Evolutionary conservation across 805 yeast genomes (phyloP).

Genomic region (Ogataea naganishii): DNA sequence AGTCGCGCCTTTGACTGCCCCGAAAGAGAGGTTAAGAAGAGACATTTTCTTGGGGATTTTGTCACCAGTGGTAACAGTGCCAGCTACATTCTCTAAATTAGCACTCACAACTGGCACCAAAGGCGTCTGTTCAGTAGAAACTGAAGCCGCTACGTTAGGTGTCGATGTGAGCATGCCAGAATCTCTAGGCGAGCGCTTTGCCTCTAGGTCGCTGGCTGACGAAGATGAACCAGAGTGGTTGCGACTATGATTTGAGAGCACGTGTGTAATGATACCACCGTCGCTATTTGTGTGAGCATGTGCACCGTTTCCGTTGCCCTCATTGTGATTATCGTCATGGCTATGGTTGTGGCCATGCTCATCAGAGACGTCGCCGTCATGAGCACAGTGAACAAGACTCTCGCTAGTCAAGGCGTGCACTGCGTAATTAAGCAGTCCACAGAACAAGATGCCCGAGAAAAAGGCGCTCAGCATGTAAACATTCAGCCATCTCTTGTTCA

Average conservation of each 20-base stretch:
- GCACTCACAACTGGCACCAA: too few species aligned
- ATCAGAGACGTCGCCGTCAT: slow-evolving; percentile 29
- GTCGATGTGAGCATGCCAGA: too few species aligned
- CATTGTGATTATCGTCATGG: slow-evolving; percentile 2
- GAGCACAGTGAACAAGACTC: slow-evolving; percentile 81
- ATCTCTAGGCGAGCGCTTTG: too few species aligned
- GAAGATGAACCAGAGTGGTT: too few species aligned
- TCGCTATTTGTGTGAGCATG: slow-evolving; percentile 10
- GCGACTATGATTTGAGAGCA: too few species aligned
- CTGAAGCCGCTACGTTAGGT: too few species aligned
- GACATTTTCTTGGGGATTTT: slow-evolving; percentile 10
- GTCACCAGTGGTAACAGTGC: neutral
- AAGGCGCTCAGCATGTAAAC: slow-evolving; percentile 32
- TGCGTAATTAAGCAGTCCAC: slow-evolving; percentile 50
- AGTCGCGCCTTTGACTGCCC: slow-evolving; percentile 18
- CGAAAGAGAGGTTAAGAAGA: slow-evolving; percentile 21
- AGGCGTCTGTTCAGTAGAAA: too few species aligned
- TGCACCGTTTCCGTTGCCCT: slow-evolving; percentile 4
- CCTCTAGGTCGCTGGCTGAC: too few species aligned
- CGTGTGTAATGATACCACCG: neutral
- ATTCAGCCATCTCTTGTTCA: slow-evolving; percentile 23
- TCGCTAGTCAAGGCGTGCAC: slow-evolving; percentile 74
- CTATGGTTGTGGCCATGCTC: slow-evolving; percentile 4
- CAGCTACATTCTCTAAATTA: too few species aligned
- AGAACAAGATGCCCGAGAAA: slow-evolving; percentile 47